Evolutionary conservation across 176 grass and related monocot genomes (phyloP).

Genomic region (barley (Hordeum vulgare)): MorexV3_pseudomolecules_assembly NC_058522.1:507341705-507342204

Average conservation of each 20-base stretch:
- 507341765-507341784: not conserved
- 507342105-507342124: not conserved
- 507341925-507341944: not conserved
- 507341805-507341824: not conserved
- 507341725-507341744: not conserved
- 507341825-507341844: not conserved
- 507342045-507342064: conserved; percentile 7
- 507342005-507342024: conserved; percentile 13
- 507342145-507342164: not conserved
- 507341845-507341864: not conserved
- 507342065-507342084: conserved; percentile 4
- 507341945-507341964: not conserved
- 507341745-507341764: not conserved
- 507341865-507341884: conserved; percentile 3
- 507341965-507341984: not conserved
- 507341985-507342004: not conserved
- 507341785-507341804: not conserved
- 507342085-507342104: not conserved
- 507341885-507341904: conserved; percentile 18
- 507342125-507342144: not conserved
- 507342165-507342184: conserved; percentile 3
- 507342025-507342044: not conserved
- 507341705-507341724: conserved; percentile 6
- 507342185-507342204: not conserved
- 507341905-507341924: not conserved